Evolutionary conservation across 257 asterid species (phyloP), one percentile per base, ranked within the genome.

Genomic region (Paraleonurus japonicus): DNA sequence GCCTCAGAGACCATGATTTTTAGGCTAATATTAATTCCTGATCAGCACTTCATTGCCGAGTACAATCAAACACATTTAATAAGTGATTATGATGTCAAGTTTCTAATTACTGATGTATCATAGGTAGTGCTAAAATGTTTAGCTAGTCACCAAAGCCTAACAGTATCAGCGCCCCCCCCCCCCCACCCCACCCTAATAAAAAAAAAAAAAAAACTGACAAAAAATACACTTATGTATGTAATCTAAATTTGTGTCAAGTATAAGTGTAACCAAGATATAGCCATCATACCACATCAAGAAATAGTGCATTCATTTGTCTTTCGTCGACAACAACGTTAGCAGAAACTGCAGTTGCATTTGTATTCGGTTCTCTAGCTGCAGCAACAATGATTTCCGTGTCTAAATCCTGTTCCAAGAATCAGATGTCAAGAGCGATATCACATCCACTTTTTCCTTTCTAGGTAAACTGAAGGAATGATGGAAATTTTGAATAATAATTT

Each of bases 301-400:
- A 95, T 65, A 95, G 86, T 27, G 96, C 96, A 48, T 89, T 95
- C 99, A 92, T 92, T 76, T 95, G 98, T 79, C 92, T 84, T 81
- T 95, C 98, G 19, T 95, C 98, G 45, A 89, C 83, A 53, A 83
- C 77, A 67, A 95, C 76, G 75, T 89, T 91, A 61, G 99, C 96
- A 27, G 98, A 82, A 59, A 92, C 87, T 16, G 98, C 88, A 15
- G 96, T 88, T 64, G 94, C 95, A 74, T 79, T 94, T 64, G 94
- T 85, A 75, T 67, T 81, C 16, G 88, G 75, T 65, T 80, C 88
- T 76, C 95, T 86, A 65, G 96, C 92, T 4, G 99, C 80, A 43
- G 99, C 96, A 70, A 95, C 98, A 76, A 92, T 59, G 77, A 95
- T 79, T 81, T 95, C 94, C 60, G 99, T 89, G 81, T 95, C 99